phyloP scores from a whole-genome alignment of 2,329 filamentous ascomycete genomes.

The Colletotrichum horii region DNA sequence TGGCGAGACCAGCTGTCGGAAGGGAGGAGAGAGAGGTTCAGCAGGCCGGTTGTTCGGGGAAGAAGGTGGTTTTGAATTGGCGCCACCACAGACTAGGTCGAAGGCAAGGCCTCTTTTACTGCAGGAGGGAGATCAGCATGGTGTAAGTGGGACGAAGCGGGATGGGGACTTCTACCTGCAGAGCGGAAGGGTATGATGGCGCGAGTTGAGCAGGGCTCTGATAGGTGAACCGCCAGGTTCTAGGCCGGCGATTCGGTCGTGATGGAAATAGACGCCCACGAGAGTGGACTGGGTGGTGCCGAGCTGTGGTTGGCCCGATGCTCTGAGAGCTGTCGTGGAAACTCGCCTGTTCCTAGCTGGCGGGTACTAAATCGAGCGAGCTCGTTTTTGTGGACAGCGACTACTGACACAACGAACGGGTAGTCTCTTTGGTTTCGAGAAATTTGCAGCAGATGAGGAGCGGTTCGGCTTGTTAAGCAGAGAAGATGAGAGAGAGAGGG shows the following conservation, averaged over 20 bases:
- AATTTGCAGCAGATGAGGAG: not conserved
- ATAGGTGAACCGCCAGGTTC: conserved; percentile 50
- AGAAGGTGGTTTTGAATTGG: conserved; percentile 58
- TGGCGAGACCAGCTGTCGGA: conserved; percentile 63
- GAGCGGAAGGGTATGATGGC: conserved; percentile 26
- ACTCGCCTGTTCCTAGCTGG: conserved; percentile 1
- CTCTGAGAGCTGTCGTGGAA: not conserved
- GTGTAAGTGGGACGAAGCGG: conserved; percentile 32
- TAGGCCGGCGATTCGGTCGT: conserved; percentile 40
- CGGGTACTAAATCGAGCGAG: not conserved
- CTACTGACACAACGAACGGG: not conserved
- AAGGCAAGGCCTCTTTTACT: conserved; percentile 25
- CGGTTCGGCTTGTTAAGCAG: not conserved
- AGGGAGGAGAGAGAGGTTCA: conserved; percentile 42
- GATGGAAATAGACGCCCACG: conserved; percentile 51
- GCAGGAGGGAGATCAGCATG: conserved; percentile 42
- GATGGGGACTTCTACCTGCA: conserved; percentile 39
- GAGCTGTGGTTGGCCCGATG: conserved; percentile 27
- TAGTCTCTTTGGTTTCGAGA: not conserved
- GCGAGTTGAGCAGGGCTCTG: conserved; percentile 36
- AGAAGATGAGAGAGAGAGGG: not conserved
- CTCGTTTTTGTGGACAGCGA: not conserved
- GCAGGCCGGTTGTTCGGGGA: conserved; percentile 42
- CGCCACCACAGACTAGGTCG: conserved; percentile 31
- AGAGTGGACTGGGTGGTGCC: conserved; percentile 38